These are phyloP conservation scores for Pochonia chlamydosporia DNA, from an alignment of 2,329 filamentous ascomycete species.

Conservation along the genomic window DNA sequence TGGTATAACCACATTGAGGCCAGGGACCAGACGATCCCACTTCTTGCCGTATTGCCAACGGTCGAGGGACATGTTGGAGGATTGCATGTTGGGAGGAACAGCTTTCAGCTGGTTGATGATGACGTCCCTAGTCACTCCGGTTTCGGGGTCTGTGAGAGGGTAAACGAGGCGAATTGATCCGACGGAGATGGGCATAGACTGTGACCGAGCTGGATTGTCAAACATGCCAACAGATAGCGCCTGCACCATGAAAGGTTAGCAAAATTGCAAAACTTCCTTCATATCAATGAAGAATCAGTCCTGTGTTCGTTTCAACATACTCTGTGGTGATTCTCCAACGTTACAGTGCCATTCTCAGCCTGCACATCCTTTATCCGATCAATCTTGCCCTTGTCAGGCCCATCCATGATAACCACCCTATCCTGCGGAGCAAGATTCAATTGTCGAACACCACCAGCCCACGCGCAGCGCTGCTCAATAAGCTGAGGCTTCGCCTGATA, in stretches of 20 bases:
- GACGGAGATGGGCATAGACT: constrained; percentile 52
- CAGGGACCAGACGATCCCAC: constrained; percentile 58
- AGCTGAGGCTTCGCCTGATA: constrained; percentile 26
- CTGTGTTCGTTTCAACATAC: constrained; percentile 39
- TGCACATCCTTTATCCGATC: constrained; percentile 60
- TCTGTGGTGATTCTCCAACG: constrained; percentile 57
- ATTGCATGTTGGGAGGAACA: constrained; percentile 41
- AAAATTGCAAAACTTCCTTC: not conserved
- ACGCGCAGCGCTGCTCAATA: constrained; percentile 39
- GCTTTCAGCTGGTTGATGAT: constrained; percentile 67
- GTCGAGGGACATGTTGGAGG: constrained; percentile 34
- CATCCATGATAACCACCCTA: constrained; percentile 74
- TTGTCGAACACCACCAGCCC: constrained; percentile 50
- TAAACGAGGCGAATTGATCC: constrained; percentile 75
- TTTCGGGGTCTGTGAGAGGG: constrained; percentile 60
- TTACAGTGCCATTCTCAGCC: constrained; percentile 47
- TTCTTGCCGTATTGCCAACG: constrained; percentile 35
- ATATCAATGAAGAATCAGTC: too few relatives aligned
- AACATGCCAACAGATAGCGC: constrained; percentile 24
- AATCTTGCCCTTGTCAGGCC: constrained; percentile 78
- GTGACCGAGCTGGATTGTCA: constrained; percentile 21
- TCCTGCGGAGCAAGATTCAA: constrained; percentile 64
- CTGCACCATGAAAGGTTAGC: constrained; percentile 11
- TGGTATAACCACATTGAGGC: constrained; percentile 66
- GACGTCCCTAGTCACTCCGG: constrained; percentile 63